These are phyloP conservation scores for Jamesozyma spencerorum DNA, from an alignment of 805 yeast genomes.

Conservation along the genomic window DNA sequence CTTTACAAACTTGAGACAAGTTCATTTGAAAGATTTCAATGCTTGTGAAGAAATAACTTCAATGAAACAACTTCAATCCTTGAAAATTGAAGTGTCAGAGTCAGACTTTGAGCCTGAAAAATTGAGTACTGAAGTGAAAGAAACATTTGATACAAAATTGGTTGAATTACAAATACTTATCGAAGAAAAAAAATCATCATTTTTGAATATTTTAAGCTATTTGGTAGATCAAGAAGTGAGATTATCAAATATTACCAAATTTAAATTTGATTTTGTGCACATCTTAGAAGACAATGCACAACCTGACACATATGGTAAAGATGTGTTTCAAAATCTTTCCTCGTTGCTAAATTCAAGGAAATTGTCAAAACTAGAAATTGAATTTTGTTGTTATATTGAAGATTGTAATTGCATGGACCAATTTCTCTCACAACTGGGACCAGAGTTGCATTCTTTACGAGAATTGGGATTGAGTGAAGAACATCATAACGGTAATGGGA, in stretches of 20 bases:
- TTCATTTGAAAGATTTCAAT: slow-evolving; percentile 9
- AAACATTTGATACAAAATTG: too few species aligned
- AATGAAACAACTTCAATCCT: background rate
- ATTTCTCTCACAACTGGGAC: slow-evolving; percentile 34
- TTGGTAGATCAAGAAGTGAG: slow-evolving; percentile 4
- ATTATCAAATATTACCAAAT: slow-evolving; percentile 20
- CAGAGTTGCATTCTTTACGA: slow-evolving; percentile 19
- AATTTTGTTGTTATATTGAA: slow-evolving; percentile 44
- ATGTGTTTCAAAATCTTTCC: slow-evolving; percentile 17
- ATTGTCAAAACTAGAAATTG: slow-evolving; percentile 39
- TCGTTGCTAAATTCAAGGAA: slow-evolving; percentile 20
- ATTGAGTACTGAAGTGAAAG: too few species aligned
- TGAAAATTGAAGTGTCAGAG: background rate
- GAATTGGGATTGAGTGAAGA: slow-evolving; percentile 29
- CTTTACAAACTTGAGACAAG: slow-evolving; percentile 8
- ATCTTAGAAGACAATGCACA: slow-evolving; percentile 36
- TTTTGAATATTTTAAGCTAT: slow-evolving; percentile 30
- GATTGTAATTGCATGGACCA: slow-evolving; percentile 39
- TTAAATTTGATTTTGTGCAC: slow-evolving; percentile 39
- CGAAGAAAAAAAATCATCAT: slow-evolving; percentile 31
- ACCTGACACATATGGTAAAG: slow-evolving; percentile 22
- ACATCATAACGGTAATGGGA: slow-evolving; percentile 29
- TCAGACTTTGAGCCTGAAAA: background rate
- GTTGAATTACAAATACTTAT: slow-evolving; percentile 19
- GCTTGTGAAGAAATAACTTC: background rate